Evolutionary conservation across 345 rosid species (phyloP), one percentile per base, ranked within the genome.

Genomic region (Angophora floribunda): DNA sequence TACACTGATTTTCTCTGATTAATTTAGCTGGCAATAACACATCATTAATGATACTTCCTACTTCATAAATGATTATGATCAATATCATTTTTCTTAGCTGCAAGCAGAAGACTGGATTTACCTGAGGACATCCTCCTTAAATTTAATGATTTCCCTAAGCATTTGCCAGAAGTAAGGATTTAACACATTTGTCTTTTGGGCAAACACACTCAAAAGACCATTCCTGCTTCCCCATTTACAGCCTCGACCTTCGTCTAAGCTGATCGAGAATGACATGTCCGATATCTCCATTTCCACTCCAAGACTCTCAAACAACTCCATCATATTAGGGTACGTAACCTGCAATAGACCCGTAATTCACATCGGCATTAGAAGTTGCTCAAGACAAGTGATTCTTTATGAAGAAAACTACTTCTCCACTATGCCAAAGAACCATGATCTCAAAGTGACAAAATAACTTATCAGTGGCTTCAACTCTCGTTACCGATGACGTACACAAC

Each of bases 281-380:
- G 97, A 95, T 32, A 90, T 44, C 91, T 95, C 98, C 98, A 96
- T 95, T 8, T 95, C 98, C 55, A 96, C 93, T 85, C 98, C 98
- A 41, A 95, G 97, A 41, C 52, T 93, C 93, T 97, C 98, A 51
- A 96, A 97, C 87, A 96, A 94, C 63, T 96, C 97, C 97, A 95
- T 91, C 98, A 93, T 95, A 89, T 97, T 97, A 86, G 99, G 98
- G 92, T 95, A 96, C 11, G 97, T 95, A 49, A 97, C 98, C 99
- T 97, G 92, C 85, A 63, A 0, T 17, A n/a, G 75, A 63, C 75
- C 75, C 75, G 15, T 1, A 14, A 63, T n/a, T 63, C 9, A 0
- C 61, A 2, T 55, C 22, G 22, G 61, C 61, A 55, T 22, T 55
- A 55, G 28, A 55, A 55, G 61, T 55, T 55, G 61, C 61, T 55